Conservation (phyloP, 1,284 basidiomycete species). For the Apiotrichum montevideense region DNA sequence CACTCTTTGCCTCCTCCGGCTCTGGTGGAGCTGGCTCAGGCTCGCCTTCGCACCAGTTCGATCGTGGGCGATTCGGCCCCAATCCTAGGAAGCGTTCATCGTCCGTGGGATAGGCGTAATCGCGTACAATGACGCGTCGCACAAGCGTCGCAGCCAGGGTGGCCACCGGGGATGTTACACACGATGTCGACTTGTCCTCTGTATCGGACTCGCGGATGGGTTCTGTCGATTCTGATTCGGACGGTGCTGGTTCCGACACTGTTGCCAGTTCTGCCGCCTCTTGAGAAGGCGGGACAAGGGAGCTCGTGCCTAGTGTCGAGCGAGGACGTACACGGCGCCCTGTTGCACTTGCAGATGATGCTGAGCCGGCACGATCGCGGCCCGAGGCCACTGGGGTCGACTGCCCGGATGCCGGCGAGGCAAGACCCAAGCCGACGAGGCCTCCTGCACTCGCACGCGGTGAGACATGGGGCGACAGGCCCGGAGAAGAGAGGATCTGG, state of each 20-base stretch:
- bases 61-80: slow-evolving; percentile 9
- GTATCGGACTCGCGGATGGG: background rate
- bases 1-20: slow-evolving; percentile 2
- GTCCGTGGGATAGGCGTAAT: slow-evolving; percentile 30
- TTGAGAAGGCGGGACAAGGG: background rate
- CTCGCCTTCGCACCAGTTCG: slow-evolving; percentile 19
- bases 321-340: slow-evolving; percentile 6
- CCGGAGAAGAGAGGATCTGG: slow-evolving; percentile 15
- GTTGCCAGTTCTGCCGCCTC: background rate
- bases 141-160: slow-evolving; percentile 3
- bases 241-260: background rate
- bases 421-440: background rate
- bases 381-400: background rate
- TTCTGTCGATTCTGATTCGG: no score
- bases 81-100: slow-evolving; percentile 36
- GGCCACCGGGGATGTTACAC: background rate
- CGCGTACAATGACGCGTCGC: slow-evolving; percentile 31
- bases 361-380: slow-evolving; percentile 6
- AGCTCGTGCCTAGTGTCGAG: slow-evolving; percentile 8
- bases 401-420: background rate
- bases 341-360: background rate
- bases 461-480: slow-evolving; percentile 4
- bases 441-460: background rate
- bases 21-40: slow-evolving; percentile 10
- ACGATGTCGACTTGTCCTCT: background rate